Evolutionary conservation across 2,329 filamentous ascomycete genomes (phyloP).

Genomic region (Beauveria asiatica): DNA sequence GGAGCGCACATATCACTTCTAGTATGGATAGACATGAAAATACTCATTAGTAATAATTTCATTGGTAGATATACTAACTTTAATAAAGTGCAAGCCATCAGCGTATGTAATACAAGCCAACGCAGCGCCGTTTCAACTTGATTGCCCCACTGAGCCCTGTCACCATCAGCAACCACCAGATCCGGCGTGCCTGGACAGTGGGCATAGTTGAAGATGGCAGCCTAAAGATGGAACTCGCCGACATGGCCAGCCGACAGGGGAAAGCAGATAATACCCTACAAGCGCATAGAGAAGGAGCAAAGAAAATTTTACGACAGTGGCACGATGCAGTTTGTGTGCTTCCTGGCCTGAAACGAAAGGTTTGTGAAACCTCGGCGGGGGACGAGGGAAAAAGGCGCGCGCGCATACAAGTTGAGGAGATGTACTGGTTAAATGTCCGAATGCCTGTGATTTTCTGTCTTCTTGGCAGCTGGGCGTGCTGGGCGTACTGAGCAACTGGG

Average conservation of each 20-base stretch:
- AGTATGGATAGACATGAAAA: too few relatives aligned
- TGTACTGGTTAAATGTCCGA: neutral
- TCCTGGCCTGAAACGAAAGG: slow-evolving; percentile 5
- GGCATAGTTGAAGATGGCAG: neutral
- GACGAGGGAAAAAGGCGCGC: neutral
- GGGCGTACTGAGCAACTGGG: too few relatives aligned
- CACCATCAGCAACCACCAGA: neutral
- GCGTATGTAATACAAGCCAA: neutral
- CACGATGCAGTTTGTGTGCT: neutral
- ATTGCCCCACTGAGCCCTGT: neutral
- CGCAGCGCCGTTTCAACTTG: neutral
- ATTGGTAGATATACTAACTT: too few relatives aligned
- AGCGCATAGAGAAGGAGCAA: neutral
- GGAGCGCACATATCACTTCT: too few relatives aligned
- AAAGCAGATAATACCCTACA: neutral
- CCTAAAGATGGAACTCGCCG: neutral
- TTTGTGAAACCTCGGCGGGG: neutral
- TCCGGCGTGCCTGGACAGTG: neutral
- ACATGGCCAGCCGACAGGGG: neutral
- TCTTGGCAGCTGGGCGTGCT: too few relatives aligned
- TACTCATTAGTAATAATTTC: too few relatives aligned
- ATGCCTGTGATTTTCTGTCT: neutral
- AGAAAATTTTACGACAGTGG: neutral
- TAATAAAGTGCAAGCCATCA: neutral
- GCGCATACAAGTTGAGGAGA: neutral